Evolutionary conservation across 352 stramenopile genomes (phyloP).

Genomic region (Thalassiosira livingstoniorum): DNA sequence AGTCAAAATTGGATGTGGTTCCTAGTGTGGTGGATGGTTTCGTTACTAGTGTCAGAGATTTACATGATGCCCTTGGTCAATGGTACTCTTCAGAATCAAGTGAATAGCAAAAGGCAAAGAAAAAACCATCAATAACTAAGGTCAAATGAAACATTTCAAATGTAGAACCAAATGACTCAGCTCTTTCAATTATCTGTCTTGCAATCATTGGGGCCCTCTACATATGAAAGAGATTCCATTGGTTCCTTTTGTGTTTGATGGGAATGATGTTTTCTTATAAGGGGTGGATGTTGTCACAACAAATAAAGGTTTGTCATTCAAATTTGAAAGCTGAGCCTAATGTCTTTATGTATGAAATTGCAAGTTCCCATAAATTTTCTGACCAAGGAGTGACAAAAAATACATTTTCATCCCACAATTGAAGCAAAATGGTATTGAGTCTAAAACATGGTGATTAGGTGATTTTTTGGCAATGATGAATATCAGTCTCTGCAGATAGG

Average conservation of each 20-base stretch:
- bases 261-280: not conserved
- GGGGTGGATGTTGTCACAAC: not conserved
- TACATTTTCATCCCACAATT: not conserved
- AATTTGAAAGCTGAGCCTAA: not conserved
- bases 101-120: not conserved
- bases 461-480: not conserved
- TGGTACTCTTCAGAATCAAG: no score
- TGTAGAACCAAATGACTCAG: not conserved
- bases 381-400: not conserved
- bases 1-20: not conserved
- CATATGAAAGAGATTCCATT: not conserved
- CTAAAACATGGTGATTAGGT: constrained; percentile 8
- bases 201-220: not conserved
- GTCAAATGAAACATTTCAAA: not conserved
- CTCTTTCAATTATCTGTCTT: not conserved
- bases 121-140: not conserved
- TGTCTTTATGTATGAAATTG: not conserved
- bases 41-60: not conserved
- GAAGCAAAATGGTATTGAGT: not conserved
- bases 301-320: not conserved
- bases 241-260: not conserved
- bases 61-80: not conserved
- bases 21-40: not conserved
- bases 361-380: not conserved
- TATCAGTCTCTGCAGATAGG: constrained; percentile 2